A percentile compares a stretch with the other conserved stretches of the same genome.
Conservation (phyloP, 164 flowering plant genomes). For the Vitis rupestris region DNA sequence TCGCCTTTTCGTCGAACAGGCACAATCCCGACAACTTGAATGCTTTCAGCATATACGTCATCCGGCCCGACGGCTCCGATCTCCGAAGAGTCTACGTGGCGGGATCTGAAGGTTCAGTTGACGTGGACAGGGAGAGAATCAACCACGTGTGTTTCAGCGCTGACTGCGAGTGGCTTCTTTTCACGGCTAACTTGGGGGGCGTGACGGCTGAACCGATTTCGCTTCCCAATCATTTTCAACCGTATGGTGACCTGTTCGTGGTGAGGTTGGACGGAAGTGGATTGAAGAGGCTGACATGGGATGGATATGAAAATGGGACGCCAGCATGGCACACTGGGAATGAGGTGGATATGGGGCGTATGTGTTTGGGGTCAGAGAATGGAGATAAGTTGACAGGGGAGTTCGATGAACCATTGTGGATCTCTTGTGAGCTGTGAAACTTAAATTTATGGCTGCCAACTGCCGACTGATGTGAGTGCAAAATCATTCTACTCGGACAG, state of each 20-base stretch:
- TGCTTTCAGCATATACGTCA: constrained; percentile 46
- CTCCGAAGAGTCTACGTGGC: constrained; percentile 58
- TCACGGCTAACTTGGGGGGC: constrained; percentile 68
- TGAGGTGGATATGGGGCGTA: constrained; percentile 21
- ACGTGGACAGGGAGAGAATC: constrained; percentile 63
- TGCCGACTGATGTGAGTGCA: too few species aligned
- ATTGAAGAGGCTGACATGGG: constrained; percentile 76
- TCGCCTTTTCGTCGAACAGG: constrained; percentile 81
- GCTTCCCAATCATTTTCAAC: constrained; percentile 85
- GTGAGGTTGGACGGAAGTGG: constrained; percentile 74
- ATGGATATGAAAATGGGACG: constrained; percentile 84
- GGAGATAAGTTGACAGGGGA: constrained; percentile 56
- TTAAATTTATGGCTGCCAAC: too few species aligned
- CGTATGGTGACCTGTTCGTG: constrained; percentile 74
- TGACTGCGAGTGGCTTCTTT: constrained; percentile 72
- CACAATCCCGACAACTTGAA: constrained; percentile 45
- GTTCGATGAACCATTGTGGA: constrained; percentile 71
- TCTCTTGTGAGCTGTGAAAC: constrained; percentile 32
- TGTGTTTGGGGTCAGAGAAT: constrained; percentile 28
- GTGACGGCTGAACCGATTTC: constrained; percentile 83
- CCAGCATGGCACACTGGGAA: constrained; percentile 61
- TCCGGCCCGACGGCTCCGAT: constrained; percentile 49
- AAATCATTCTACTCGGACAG: too few species aligned
- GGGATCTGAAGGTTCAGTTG: constrained; percentile 38
- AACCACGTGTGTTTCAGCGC: constrained; percentile 85